Evolutionary conservation across 257 asterid genomes (phyloP).

Genomic region (Fraxinus quadrangulata): DNA sequence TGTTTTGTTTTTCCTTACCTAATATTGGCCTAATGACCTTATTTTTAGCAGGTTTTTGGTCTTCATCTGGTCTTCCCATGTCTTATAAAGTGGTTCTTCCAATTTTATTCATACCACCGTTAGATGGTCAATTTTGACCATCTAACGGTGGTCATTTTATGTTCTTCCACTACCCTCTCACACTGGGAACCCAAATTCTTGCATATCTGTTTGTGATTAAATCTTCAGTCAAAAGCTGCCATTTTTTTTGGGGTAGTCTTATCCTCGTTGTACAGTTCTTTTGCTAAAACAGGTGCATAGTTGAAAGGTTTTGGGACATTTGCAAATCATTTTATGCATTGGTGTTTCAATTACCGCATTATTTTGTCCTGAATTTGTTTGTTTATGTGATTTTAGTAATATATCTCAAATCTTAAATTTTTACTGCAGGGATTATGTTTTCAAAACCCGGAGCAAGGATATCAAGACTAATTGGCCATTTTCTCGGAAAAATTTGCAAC

Average conservation of each 20-base stretch:
- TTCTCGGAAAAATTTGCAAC: constrained; percentile 70
- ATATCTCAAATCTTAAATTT: neutral
- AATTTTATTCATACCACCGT: constrained; percentile 19
- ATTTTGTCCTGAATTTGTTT: neutral
- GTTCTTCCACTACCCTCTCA: constrained; percentile 25
- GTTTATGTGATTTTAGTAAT: constrained; percentile 1
- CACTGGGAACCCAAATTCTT: neutral
- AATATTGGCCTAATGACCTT: constrained; percentile 31
- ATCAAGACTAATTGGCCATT: constrained; percentile 86
- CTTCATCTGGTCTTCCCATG: constrained; percentile 23
- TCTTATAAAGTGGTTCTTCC: constrained; percentile 25
- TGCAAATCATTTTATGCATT: neutral
- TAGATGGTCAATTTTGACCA: constrained; percentile 31
- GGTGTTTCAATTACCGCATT: neutral
- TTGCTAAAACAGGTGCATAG: constrained; percentile 24
- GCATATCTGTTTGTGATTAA: neutral
- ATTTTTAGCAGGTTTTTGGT: constrained; percentile 29
- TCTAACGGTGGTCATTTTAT: constrained; percentile 50
- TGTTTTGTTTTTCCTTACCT: constrained; percentile 18
- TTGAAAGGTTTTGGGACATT: constrained; percentile 8
- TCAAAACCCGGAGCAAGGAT: constrained; percentile 60
- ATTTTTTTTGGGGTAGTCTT: constrained; percentile 13
- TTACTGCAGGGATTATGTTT: constrained; percentile 81
- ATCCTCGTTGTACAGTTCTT: neutral
- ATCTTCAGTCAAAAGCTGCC: constrained; percentile 29